Evolutionary conservation across 345 rosid genomes (phyloP).

Genomic region (Aegle marmelos): DNA sequence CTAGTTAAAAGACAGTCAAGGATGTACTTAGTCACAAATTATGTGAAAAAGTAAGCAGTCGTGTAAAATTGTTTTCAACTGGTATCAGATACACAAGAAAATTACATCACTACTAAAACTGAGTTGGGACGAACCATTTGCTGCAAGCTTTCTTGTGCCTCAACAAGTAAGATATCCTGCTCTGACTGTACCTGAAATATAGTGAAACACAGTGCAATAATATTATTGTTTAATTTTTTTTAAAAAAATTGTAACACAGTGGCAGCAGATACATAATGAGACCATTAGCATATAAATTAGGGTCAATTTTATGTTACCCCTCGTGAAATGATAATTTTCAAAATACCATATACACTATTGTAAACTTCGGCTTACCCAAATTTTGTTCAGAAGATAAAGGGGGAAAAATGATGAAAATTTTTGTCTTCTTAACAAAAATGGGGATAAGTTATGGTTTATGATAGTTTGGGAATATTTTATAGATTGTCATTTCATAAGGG

Average conservation of each 20-base stretch:
- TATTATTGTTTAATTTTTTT: background rate
- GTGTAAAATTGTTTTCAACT: background rate
- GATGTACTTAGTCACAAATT: background rate
- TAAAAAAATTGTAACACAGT: background rate
- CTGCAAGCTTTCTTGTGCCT: conserved; percentile 37
- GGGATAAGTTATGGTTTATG: too few relatives aligned
- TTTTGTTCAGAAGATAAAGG: too few relatives aligned
- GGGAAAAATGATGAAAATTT: too few relatives aligned
- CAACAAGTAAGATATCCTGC: conserved; percentile 35
- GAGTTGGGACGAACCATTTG: conserved; percentile 37
- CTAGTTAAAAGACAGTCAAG: background rate
- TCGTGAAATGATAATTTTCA: too few relatives aligned
- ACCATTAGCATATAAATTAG: background rate
- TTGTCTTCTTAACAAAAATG: too few relatives aligned
- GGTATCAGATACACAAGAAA: background rate
- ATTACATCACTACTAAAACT: background rate
- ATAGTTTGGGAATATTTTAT: too few relatives aligned
- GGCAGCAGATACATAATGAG: background rate
- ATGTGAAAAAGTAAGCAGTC: background rate
- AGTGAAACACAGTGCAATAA: background rate
- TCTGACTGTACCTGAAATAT: conserved; percentile 41
- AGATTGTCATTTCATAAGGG: too few relatives aligned
- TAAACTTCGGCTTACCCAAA: too few relatives aligned
- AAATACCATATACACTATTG: too few relatives aligned
- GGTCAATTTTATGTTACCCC: too few relatives aligned